Evolutionary conservation across 1,284 basidiomycete genomes (phyloP).

Genomic region (Boletellus sp.): DNA sequence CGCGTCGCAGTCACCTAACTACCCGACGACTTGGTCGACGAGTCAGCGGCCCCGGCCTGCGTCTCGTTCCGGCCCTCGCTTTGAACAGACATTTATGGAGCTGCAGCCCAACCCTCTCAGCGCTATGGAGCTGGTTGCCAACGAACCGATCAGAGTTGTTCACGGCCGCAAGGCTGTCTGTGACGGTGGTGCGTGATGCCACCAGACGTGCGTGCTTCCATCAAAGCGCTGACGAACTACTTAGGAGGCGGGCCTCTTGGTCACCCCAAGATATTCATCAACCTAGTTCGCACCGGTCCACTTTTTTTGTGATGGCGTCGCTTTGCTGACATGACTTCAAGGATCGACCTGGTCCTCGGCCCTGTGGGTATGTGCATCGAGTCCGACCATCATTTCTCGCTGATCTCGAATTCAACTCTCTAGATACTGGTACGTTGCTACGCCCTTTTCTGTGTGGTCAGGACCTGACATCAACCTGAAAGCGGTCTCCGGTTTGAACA

Average conservation of each 20-base stretch:
- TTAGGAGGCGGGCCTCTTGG: conserved; percentile 93
- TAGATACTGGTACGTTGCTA: conserved; percentile 76
- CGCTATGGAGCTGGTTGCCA: conserved; percentile 85
- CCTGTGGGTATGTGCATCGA: conserved; percentile 68
- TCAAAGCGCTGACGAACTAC: conserved; percentile 14
- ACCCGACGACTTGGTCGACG: conserved; percentile 73
- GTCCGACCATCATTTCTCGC: neutral
- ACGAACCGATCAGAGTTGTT: conserved; percentile 83
- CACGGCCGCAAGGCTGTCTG: conserved; percentile 83
- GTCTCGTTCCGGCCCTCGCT: conserved; percentile 64
- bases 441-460: conserved; percentile 10
- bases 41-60: conserved; percentile 64
- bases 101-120: conserved; percentile 89
- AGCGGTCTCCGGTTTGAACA: conserved; percentile 84
- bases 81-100: conserved; percentile 87
- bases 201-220: neutral
- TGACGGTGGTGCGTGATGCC: conserved; percentile 80
- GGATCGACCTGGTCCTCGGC: conserved; percentile 72
- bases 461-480: conserved; percentile 14
- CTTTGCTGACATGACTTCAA: conserved; percentile 31
- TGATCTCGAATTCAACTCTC: conserved; percentile 12
- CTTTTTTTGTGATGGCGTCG: conserved; percentile 7
- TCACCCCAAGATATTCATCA: conserved; percentile 96
- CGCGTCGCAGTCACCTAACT: conserved; percentile 75
- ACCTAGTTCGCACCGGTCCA: conserved; percentile 59